phyloP scores from a whole-genome alignment of 2,329 filamentous ascomycete genomes.

The Diplodia mutila region DNA sequence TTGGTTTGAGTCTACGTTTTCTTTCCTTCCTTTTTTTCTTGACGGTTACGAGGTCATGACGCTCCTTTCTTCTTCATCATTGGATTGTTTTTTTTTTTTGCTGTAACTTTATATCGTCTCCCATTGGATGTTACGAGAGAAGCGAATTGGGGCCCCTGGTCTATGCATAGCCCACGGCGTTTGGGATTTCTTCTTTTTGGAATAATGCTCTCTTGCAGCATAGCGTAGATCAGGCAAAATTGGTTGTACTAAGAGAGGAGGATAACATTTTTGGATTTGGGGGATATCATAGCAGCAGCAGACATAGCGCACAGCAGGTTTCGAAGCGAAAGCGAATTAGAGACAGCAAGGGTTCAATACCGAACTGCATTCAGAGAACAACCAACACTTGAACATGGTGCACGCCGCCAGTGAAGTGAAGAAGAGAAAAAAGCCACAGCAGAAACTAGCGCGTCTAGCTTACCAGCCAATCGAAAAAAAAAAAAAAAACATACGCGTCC shows the following conservation, averaged over 20 bases:
- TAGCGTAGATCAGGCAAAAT: slow-evolving; percentile 5
- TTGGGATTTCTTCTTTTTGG: slow-evolving; percentile 1
- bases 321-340: neutral
- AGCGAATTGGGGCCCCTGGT: neutral
- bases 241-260: neutral
- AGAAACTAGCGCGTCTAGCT: too few species aligned
- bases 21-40: neutral
- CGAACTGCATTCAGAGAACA: too few species aligned
- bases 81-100: neutral
- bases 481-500: too few species aligned
- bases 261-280: neutral
- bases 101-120: neutral
- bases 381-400: too few species aligned
- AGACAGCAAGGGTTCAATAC: too few species aligned
- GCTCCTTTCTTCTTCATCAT: slow-evolving; percentile 15
- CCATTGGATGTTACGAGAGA: neutral
- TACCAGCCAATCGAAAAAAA: too few species aligned
- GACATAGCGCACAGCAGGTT: neutral
- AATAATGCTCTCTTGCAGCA: neutral
- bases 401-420: too few species aligned
- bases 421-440: too few species aligned
- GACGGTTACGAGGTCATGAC: slow-evolving; percentile 15
- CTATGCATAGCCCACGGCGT: slow-evolving; percentile 15
- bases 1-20: neutral
- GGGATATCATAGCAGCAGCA: neutral